These are phyloP conservation scores for Pestalotiopsis fici DNA, from an alignment of 2,329 filamentous ascomycete species.

Conservation along the genomic window DNA sequence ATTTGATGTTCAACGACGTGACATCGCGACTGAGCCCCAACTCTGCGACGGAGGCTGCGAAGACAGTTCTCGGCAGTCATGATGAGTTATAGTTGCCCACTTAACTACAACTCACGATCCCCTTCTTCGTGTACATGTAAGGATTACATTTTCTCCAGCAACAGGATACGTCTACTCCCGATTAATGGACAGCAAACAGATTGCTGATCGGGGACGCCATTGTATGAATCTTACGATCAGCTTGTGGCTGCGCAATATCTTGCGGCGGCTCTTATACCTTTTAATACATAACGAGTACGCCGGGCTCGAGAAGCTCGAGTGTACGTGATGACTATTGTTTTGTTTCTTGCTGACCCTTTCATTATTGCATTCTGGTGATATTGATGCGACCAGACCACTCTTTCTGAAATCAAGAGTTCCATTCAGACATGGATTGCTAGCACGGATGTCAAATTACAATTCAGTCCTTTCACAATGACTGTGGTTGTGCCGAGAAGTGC, in stretches of 20 bases:
- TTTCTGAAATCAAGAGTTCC: neutral
- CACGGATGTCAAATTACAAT: conserved; percentile 99
- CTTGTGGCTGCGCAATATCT: neutral
- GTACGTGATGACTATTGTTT: neutral
- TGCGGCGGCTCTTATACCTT: neutral
- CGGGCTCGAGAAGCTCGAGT: neutral
- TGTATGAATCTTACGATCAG: neutral
- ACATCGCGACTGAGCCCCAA: neutral
- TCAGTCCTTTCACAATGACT: conserved; percentile 74
- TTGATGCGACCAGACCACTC: neutral
- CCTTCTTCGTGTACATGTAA: neutral
- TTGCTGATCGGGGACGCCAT: neutral
- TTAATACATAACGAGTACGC: neutral
- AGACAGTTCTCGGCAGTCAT: conserved; percentile 27
- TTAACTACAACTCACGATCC: conserved; percentile 1
- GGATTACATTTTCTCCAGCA: neutral
- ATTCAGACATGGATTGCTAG: conserved; percentile 45
- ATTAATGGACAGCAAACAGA: neutral
- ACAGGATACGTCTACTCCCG: neutral
- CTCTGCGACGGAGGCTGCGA: neutral
- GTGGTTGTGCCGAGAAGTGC: conserved; percentile 99
- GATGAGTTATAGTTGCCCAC: conserved; percentile 33
- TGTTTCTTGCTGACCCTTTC: neutral
- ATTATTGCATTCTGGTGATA: neutral
- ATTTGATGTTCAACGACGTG: conserved; percentile 56